Conservation (phyloP, 352 stramenopile genomes). For the Phytophthora litchii region DNA sequence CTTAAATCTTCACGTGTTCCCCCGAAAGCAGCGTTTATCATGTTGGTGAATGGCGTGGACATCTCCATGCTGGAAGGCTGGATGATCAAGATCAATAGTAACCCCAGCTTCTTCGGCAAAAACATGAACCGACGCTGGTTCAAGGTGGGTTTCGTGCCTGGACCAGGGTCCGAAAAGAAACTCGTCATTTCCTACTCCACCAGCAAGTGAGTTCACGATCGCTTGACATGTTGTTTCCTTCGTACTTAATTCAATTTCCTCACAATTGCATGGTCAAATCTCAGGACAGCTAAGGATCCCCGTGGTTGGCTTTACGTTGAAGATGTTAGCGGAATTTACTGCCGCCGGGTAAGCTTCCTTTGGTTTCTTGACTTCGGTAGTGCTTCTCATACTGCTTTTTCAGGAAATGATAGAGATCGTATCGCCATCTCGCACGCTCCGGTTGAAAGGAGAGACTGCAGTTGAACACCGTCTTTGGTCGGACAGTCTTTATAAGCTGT, state of each 20-base stretch:
- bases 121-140: slow-evolving; percentile 81
- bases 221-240: neutral
- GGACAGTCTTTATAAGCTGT: slow-evolving; percentile 78
- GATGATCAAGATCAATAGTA: slow-evolving; percentile 90
- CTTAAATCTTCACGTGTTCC: too few relatives aligned
- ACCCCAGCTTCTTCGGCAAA: slow-evolving; percentile 81
- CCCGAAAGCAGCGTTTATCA: slow-evolving; percentile 2
- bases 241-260: neutral
- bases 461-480: slow-evolving; percentile 83
- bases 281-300: slow-evolving; percentile 74
- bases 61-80: slow-evolving; percentile 85
- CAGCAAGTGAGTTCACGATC: slow-evolving; percentile 60
- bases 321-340: slow-evolving; percentile 77
- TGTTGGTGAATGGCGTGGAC: slow-evolving; percentile 77
- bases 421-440: slow-evolving; percentile 69
- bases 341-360: slow-evolving; percentile 48
- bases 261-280: neutral
- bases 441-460: slow-evolving; percentile 80
- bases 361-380: neutral
- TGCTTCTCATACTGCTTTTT: neutral
- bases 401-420: slow-evolving; percentile 88
- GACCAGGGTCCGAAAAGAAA: slow-evolving; percentile 47
- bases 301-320: slow-evolving; percentile 83
- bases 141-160: slow-evolving; percentile 63
- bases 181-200: slow-evolving; percentile 85